Evolutionary conservation across 2,329 filamentous ascomycete species (phyloP).

Genomic region (Hypoxylon sp.): DNA sequence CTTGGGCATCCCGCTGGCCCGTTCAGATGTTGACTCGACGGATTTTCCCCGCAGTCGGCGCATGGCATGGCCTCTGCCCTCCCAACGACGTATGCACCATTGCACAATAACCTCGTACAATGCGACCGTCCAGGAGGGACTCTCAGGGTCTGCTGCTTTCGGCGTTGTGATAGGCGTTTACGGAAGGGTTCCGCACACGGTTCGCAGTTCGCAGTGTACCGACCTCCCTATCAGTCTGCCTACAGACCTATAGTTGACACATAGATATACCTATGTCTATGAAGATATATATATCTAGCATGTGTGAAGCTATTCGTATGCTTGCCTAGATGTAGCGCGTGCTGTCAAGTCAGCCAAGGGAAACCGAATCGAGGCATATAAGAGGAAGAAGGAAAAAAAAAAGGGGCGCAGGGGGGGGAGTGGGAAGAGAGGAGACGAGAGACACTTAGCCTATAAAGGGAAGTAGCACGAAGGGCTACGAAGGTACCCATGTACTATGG

Average conservation of each 20-base stretch:
- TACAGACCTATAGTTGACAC: conserved; percentile 12
- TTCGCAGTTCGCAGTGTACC: too few species aligned
- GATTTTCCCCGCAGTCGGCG: conserved; percentile 34
- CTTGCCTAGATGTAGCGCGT: too few species aligned
- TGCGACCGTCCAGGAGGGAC: conserved; percentile 14
- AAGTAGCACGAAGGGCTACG: conserved; percentile 33
- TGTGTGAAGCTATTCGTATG: too few species aligned
- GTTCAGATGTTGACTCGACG: conserved; percentile 26
- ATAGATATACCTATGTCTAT: not conserved
- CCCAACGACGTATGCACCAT: conserved; percentile 27
- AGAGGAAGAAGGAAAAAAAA: conserved; percentile 12
- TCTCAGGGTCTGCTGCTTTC: conserved; percentile 10
- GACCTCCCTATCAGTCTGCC: conserved; percentile 1
- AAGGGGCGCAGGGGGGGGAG: not conserved
- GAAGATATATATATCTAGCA: not conserved
- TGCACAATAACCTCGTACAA: conserved; percentile 21
- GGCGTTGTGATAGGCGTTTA: conserved; percentile 6
- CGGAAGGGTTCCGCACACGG: too few species aligned
- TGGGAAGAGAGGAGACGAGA: not conserved
- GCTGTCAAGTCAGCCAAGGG: not conserved
- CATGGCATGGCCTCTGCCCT: conserved; percentile 25
- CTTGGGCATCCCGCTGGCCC: conserved; percentile 28
- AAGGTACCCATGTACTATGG: conserved; percentile 10
- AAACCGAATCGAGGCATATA: not conserved
- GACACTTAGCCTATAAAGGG: conserved; percentile 33